Conservation (phyloP, 495 filamentous ascomycete species). For the Aspergillus carlsbadensis region DNA sequence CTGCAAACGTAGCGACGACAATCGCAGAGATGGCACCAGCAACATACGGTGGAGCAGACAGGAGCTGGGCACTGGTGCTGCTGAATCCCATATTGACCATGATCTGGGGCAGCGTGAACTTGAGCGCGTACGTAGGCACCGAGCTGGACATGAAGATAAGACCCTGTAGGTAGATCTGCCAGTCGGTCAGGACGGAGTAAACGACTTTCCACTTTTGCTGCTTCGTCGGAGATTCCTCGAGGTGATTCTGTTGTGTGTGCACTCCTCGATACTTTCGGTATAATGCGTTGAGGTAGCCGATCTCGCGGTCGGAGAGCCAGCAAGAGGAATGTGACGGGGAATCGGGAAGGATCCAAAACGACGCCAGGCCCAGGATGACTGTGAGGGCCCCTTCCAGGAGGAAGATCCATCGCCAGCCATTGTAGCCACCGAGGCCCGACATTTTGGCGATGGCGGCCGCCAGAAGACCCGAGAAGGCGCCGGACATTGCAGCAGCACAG, state of each 20-base stretch:
- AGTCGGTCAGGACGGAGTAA: conserved; percentile 5
- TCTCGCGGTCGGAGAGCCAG: too few relatives aligned
- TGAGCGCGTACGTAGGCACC: conserved; percentile 46
- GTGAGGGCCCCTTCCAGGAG: conserved; percentile 53
- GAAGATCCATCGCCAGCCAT: conserved; percentile 58
- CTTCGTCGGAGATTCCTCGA: too few relatives aligned
- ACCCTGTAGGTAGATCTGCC: conserved; percentile 12
- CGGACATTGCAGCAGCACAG: conserved; percentile 49
- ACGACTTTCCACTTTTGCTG: background rate
- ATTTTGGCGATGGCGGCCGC: conserved; percentile 48
- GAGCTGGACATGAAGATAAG: conserved; percentile 43
- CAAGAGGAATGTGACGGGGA: too few relatives aligned
- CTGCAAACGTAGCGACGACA: conserved; percentile 9
- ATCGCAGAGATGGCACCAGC: conserved; percentile 21
- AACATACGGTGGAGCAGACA: conserved; percentile 54
- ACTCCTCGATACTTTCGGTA: too few relatives aligned
- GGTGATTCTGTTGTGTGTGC: too few relatives aligned
- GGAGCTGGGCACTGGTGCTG: conserved; percentile 41
- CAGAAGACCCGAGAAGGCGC: conserved; percentile 52
- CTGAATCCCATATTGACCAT: conserved; percentile 44
- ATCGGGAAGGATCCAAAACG: conserved; percentile 28
- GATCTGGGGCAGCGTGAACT: conserved; percentile 52
- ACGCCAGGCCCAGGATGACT: conserved; percentile 37
- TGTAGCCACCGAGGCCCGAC: conserved; percentile 32
- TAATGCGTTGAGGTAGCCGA: too few relatives aligned